Evolutionary conservation across 1,284 basidiomycete genomes (phyloP), one percentile per base, ranked within the genome.

Genomic region (Leccinum fuscescens): DNA sequence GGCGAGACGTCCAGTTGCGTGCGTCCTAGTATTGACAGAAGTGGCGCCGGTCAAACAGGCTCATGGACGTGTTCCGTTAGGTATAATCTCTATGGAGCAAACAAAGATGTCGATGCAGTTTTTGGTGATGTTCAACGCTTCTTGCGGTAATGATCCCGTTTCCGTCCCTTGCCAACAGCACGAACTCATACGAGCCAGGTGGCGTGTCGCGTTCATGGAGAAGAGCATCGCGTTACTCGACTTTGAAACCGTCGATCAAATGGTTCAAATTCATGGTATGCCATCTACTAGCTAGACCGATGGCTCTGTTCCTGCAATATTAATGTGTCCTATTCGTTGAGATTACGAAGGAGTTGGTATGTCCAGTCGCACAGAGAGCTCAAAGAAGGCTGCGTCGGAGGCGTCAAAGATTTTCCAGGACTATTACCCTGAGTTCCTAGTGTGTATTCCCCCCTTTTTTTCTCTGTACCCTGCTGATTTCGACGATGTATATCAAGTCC

Each of bases 151-250:
- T 61, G 15, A 33, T n/a, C 14, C n/a, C n/a, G 8, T 27, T 22
- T 31, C 17, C 8, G 1, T 17, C 17, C 61, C 61, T 29, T 48
- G 8, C 48, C 22, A 50, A 3, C 11, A 31, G 6, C 11, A 2
- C 3, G 11, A 33, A 14, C 63, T 60, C 42, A 66, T 33, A 31
- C 11, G 11, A 37, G 37, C 14, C 60, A 89, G 89, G 57, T 93
- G 90, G 90, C 84, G 90, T 39, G 82, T 92, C 49, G 82, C 83
- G 35, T 79, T 92, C 56, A 90, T 90, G 83, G 90, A 93, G 71
- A 78, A 82, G 67, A 81, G 82, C 60, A 78, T 91, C 39, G 68
- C 76, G n/a, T 65, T 79, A 27, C 78, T 92, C 53, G 86, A 93
- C 70, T 92, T 92, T 67, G 81, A 80, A 63, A 87, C 79, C 17